phyloP scores from a whole-genome alignment of 441 rosid genomes.

The Brassica hybrid region DNA sequence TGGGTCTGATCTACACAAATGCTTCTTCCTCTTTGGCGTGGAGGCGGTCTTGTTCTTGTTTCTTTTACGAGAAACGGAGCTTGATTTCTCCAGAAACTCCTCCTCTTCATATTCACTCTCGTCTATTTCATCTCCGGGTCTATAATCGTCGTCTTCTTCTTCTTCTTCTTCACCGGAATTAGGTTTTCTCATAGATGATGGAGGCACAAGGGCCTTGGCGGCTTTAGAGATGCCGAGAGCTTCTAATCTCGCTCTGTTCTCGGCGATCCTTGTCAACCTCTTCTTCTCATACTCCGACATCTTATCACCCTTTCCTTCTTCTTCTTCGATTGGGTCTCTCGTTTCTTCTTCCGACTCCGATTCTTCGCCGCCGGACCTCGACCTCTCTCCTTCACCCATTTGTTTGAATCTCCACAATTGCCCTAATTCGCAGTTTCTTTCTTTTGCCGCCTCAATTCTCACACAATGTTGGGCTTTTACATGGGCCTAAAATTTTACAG shows the following conservation, averaged over 20 bases:
- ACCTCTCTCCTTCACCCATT: neutral
- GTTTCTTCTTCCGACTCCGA: constrained; percentile 28
- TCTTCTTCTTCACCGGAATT: constrained; percentile 45
- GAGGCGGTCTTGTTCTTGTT: constrained; percentile 53
- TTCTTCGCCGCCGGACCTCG: constrained; percentile 42
- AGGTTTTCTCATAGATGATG: constrained; percentile 47
- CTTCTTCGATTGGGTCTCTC: constrained; percentile 12
- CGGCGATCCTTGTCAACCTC: constrained; percentile 77
- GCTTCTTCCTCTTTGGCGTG: constrained; percentile 46
- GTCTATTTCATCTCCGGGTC: constrained; percentile 35
- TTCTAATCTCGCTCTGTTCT: constrained; percentile 85
- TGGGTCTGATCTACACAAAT: constrained; percentile 35
- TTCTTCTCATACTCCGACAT: constrained; percentile 72
- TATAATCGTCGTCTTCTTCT: constrained; percentile 65
- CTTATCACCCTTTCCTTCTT: constrained; percentile 28
- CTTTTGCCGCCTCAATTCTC: neutral
- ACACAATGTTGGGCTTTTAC: neutral
- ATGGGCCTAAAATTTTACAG: neutral
- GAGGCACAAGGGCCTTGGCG: constrained; percentile 54
- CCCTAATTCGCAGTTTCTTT: neutral
- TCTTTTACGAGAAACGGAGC: constrained; percentile 45
- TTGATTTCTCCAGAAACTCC: constrained; percentile 43
- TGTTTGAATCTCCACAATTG: neutral
- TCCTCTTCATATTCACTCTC: constrained; percentile 39
- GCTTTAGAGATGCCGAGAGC: constrained; percentile 73